These are phyloP conservation scores for Fusarium sp. DNA, from an alignment of 2,329 filamentous ascomycete genomes.

Conservation along the genomic window DNA sequence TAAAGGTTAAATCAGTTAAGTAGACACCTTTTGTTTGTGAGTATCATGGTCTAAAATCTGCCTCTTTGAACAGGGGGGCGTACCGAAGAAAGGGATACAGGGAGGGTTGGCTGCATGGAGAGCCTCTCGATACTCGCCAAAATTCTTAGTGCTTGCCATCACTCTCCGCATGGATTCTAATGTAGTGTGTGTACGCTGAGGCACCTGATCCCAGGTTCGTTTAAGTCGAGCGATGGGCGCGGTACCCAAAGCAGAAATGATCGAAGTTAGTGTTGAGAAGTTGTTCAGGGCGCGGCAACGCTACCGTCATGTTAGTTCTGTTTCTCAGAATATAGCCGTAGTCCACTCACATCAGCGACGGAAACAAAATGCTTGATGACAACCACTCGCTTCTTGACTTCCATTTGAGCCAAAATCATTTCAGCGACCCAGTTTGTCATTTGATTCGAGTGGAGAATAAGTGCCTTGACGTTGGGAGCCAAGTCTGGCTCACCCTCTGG, in stretches of 20 bases:
- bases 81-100: slow-evolving; percentile 98
- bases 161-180: slow-evolving; percentile 92
- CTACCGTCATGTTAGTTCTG: slow-evolving; percentile 55
- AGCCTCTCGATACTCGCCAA: slow-evolving; percentile 93
- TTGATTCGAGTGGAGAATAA: slow-evolving; percentile 98
- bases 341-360: slow-evolving; percentile 83
- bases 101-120: slow-evolving; percentile 93
- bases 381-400: slow-evolving; percentile 94
- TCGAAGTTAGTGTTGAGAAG: slow-evolving; percentile 96
- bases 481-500: slow-evolving; percentile 82
- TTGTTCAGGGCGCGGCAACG: slow-evolving; percentile 96
- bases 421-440: slow-evolving; percentile 99
- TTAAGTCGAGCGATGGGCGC: slow-evolving; percentile 94
- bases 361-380: slow-evolving; percentile 99
- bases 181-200: slow-evolving; percentile 79
- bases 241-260: slow-evolving; percentile 94
- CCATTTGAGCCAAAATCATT: slow-evolving; percentile 95
- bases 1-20: slow-evolving; percentile 96
- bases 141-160: slow-evolving; percentile 98
- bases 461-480: slow-evolving; percentile 91
- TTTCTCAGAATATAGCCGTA: background rate
- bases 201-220: slow-evolving; percentile 93
- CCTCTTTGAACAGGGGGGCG: slow-evolving; percentile 34
- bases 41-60: slow-evolving; percentile 1
- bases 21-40: slow-evolving; percentile 75